Percentiles rank a stretch among this genome's conserved stretches.
Conservation (phyloP, 257 asterid genomes). For the Solanum sitiens region DNA sequence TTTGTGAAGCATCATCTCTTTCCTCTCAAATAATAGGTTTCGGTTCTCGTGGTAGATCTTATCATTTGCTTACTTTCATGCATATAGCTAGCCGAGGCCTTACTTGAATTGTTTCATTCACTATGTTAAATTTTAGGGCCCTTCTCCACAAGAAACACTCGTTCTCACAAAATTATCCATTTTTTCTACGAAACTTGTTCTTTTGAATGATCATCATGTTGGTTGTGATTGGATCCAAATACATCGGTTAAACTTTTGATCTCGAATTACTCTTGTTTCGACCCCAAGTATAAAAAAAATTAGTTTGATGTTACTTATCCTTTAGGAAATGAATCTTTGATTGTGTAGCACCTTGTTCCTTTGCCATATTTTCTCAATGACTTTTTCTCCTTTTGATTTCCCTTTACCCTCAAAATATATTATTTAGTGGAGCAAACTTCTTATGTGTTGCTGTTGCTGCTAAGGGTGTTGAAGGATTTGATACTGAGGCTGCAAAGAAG, state of each 20-base stretch:
- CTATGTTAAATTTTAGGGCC: not conserved
- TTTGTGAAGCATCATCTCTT: not conserved
- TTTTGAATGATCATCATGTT: not conserved
- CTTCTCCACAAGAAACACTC: not conserved
- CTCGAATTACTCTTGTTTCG: not conserved
- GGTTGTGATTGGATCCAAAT: not conserved
- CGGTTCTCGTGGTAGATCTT: not conserved
- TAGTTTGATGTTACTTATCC: not conserved
- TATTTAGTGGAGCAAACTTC: conserved; percentile 80
- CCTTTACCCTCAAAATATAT: conserved; percentile 4
- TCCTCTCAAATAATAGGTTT: not conserved
- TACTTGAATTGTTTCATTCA: not conserved
- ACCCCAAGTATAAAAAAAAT: not conserved
- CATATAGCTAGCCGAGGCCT: not conserved
- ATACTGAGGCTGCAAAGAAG: conserved; percentile 75
- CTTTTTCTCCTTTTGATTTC: not conserved
- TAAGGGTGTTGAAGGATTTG: conserved; percentile 76
- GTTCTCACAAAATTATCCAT: not conserved
- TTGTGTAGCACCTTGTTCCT: not conserved
- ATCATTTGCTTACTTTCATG: not conserved
- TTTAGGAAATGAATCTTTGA: not conserved
- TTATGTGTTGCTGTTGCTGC: conserved; percentile 92
- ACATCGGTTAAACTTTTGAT: not conserved
- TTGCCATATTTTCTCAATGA: not conserved
- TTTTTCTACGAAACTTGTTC: not conserved